Evolutionary conservation across 1,139 yeast genomes (phyloP).

Genomic region (Debaryomyces sp.): DNA sequence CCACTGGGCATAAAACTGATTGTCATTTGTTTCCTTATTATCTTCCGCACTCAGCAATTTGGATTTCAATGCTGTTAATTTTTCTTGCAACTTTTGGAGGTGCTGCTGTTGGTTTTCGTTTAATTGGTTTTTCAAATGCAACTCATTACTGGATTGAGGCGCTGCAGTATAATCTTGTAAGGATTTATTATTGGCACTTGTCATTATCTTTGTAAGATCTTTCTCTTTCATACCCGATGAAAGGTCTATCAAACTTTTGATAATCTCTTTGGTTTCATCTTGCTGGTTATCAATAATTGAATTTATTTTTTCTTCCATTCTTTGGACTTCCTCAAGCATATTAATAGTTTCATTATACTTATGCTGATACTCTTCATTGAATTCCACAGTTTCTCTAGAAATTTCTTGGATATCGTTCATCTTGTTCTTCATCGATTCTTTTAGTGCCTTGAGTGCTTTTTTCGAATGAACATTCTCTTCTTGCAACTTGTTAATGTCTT

Average conservation of each 20-base stretch:
- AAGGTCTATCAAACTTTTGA: constrained; percentile 9
- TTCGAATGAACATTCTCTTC: constrained; percentile 22
- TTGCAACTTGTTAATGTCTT: constrained; percentile 22
- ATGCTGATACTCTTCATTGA: constrained; percentile 19
- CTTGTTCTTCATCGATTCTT: constrained; percentile 19
- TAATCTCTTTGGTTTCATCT: constrained; percentile 11
- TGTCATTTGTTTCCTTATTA: constrained; percentile 6
- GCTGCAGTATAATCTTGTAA: constrained; percentile 6
- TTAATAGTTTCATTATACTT: constrained; percentile 15
- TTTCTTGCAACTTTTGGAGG: constrained; percentile 8
- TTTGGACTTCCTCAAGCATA: constrained; percentile 19
- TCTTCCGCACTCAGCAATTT: constrained; percentile 5
- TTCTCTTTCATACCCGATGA: constrained; percentile 10
- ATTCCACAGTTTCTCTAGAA: constrained; percentile 20
- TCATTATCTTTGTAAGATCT: constrained; percentile 11
- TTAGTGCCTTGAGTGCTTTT: constrained; percentile 20
- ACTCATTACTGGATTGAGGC: constrained; percentile 10
- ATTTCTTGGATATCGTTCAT: constrained; percentile 22
- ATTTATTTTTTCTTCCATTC: constrained; percentile 23
- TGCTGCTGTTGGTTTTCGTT: constrained; percentile 10
- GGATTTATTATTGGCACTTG: constrained; percentile 10
- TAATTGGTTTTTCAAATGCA: constrained; percentile 10
- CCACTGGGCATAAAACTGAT: constrained; percentile 32
- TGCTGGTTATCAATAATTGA: constrained; percentile 13
- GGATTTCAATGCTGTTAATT: constrained; percentile 9